Evolutionary conservation across 2,329 filamentous ascomycete genomes (phyloP).

Genomic region (Cercospora canescens): DNA sequence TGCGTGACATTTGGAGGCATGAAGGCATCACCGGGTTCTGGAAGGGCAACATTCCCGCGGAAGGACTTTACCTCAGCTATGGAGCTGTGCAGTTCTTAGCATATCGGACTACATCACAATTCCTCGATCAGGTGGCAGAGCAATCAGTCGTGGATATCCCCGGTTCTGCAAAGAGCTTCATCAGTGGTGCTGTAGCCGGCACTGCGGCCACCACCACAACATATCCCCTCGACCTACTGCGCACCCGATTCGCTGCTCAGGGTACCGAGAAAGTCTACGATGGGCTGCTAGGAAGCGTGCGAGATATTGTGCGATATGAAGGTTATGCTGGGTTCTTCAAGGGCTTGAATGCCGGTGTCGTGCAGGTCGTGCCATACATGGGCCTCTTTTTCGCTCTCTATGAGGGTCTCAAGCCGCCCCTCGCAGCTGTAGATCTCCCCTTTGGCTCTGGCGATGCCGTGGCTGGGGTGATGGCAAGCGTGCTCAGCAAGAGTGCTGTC

Average conservation of each 20-base stretch:
- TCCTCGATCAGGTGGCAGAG: constrained; percentile 58
- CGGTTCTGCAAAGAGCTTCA: constrained; percentile 72
- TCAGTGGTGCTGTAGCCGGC: constrained; percentile 80
- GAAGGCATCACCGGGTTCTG: constrained; percentile 86
- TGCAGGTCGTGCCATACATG: constrained; percentile 94
- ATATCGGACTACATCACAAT: constrained; percentile 73
- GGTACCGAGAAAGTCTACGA: constrained; percentile 77
- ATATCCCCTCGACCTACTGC: constrained; percentile 89
- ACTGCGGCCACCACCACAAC: constrained; percentile 78
- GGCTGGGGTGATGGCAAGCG: constrained; percentile 76
- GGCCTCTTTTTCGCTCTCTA: constrained; percentile 92
- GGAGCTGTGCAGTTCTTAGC: constrained; percentile 85
- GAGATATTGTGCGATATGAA: constrained; percentile 73
- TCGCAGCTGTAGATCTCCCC: constrained; percentile 53
- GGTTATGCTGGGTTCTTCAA: constrained; percentile 82
- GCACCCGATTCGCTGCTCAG: constrained; percentile 96
- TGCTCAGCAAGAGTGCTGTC: constrained; percentile 82
- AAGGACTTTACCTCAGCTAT: constrained; percentile 91
- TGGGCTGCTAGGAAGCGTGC: constrained; percentile 67
- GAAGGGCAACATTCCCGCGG: constrained; percentile 97
- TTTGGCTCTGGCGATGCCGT: constrained; percentile 77
- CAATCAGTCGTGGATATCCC: constrained; percentile 58
- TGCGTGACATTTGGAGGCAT: constrained; percentile 68
- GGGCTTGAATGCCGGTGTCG: constrained; percentile 76
- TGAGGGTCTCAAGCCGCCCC: constrained; percentile 63